A percentile compares a stretch with the other conserved stretches of the same genome.
Evolutionary conservation across 805 yeast genomes (phyloP).

Genomic region (Wickerhamiella slavikovae): DNA sequence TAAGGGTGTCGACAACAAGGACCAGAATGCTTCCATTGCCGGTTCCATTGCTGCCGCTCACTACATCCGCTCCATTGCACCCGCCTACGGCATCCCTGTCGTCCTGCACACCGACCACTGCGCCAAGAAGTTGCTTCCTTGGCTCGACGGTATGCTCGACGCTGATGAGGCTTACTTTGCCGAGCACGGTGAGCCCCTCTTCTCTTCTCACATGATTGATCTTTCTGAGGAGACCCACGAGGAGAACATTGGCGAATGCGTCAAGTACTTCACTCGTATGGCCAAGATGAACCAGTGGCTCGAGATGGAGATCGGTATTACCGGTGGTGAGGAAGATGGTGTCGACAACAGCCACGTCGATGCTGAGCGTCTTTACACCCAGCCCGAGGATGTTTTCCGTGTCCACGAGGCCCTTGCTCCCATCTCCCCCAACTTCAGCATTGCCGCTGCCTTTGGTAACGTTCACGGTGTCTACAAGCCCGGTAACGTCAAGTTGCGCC

Average conservation of each 20-base stretch:
- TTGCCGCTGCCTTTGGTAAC: constrained; percentile 99
- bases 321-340: constrained; percentile 99
- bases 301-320: constrained; percentile 99
- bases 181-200: constrained; percentile 79
- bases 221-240: constrained; percentile 92
- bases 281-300: constrained; percentile 90
- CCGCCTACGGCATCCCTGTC: constrained; percentile 91
- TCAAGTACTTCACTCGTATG: constrained; percentile 84
- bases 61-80: constrained; percentile 91
- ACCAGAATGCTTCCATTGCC: constrained; percentile 83
- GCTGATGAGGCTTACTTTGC: constrained; percentile 90
- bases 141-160: constrained; percentile 95
- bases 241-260: constrained; percentile 87
- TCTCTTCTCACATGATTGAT: constrained; percentile 98
- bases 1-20: constrained; percentile 87
- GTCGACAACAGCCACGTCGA: constrained; percentile 92
- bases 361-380: constrained; percentile 77
- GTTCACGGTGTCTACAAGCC: constrained; percentile 99
- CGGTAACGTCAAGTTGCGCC: constrained; percentile 88
- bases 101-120: constrained; percentile 96
- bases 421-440: constrained; percentile 93
- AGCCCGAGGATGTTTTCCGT: constrained; percentile 81
- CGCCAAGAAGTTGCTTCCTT: constrained; percentile 92
- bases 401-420: constrained; percentile 80
- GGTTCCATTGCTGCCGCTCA: constrained; percentile 97